A percentile compares a stretch with the other conserved stretches of the same genome.
Conservation (phyloP, 371 early-diverging fungal genomes). For the Mucor velutinosus region DNA sequence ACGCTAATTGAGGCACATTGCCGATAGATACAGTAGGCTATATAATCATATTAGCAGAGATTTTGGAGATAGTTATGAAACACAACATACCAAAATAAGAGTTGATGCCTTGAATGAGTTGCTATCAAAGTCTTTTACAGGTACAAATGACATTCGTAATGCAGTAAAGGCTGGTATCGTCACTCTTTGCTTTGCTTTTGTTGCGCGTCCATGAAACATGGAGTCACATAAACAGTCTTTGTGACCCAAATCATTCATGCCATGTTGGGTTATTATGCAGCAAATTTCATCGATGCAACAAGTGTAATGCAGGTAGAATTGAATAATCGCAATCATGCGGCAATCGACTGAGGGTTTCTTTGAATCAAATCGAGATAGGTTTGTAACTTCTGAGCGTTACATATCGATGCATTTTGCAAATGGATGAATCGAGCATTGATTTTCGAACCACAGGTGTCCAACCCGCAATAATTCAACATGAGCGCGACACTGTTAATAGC, state of each 20-base stretch:
- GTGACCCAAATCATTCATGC: neutral
- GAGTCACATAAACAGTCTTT: neutral
- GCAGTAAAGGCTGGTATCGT: neutral
- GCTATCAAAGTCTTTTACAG: slow-evolving; percentile 42
- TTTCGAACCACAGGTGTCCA: no score
- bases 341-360: no score
- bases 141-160: slow-evolving; percentile 34
- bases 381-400: no score
- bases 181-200: neutral
- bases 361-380: no score
- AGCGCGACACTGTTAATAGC: no score
- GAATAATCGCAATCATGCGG: no score
- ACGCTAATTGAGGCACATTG: slow-evolving; percentile 76
- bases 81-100: slow-evolving; percentile 41
- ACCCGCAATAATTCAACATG: no score
- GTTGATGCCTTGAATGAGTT: slow-evolving; percentile 42
- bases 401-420: no score
- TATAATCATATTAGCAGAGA: neutral
- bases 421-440: no score
- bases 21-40: slow-evolving; percentile 80
- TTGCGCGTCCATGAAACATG: slow-evolving; percentile 10
- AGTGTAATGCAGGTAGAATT: no score
- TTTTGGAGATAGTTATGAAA: neutral
- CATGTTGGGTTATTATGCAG: neutral
- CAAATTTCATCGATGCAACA: no score